Evolutionary conservation across 139 green algal species (phyloP).

Genomic region (Microglena sp.): DNA sequence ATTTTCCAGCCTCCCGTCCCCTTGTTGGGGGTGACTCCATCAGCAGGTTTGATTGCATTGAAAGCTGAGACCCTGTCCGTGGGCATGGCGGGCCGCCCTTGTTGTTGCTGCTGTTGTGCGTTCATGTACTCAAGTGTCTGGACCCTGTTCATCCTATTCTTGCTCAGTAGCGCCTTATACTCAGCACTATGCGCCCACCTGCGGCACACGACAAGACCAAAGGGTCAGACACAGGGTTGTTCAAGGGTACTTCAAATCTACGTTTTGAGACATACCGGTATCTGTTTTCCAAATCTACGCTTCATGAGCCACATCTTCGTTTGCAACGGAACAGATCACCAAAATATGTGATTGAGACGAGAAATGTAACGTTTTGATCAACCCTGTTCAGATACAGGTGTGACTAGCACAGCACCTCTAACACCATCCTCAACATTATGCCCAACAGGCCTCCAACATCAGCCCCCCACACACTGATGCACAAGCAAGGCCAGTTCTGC

Average conservation of each 20-base stretch:
- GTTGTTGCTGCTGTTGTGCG: too few relatives aligned
- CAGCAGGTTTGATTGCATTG: too few relatives aligned
- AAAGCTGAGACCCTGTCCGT: too few relatives aligned
- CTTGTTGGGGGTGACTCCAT: too few relatives aligned
- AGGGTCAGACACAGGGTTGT: background rate
- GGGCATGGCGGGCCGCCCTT: too few relatives aligned
- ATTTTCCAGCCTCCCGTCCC: too few relatives aligned
- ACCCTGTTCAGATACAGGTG: too few relatives aligned
- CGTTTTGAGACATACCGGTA: background rate
- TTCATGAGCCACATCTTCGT: background rate
- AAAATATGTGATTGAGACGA: background rate
- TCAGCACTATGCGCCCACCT: slow-evolving; percentile 38
- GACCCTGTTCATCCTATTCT: slow-evolving; percentile 21
- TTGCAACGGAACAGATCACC: background rate
- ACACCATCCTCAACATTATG: too few relatives aligned
- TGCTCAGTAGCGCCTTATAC: slow-evolving; percentile 39
- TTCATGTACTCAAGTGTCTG: slow-evolving; percentile 9
- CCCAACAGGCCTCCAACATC: too few relatives aligned
- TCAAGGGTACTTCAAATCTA: background rate
- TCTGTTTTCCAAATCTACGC: background rate
- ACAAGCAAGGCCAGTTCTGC: too few relatives aligned
- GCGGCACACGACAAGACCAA: background rate
- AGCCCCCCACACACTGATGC: too few relatives aligned
- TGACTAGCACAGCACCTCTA: too few relatives aligned
- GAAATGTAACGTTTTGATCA: background rate